Evolutionary conservation across 2,329 filamentous ascomycete species (phyloP).

Genomic region (Macrophomina pseudophaseolina): DNA sequence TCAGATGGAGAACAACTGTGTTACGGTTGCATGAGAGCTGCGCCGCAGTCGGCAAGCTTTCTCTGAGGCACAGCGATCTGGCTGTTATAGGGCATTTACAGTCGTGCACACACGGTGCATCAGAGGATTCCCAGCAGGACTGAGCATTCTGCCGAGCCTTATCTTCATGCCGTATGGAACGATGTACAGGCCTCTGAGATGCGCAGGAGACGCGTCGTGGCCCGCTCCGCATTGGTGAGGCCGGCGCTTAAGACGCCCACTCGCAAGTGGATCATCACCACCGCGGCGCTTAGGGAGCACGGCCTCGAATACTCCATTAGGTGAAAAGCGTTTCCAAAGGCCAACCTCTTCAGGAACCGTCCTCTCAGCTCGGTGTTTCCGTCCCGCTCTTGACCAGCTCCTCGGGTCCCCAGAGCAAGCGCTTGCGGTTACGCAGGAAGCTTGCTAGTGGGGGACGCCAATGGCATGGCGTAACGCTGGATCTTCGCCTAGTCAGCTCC

Average conservation of each 20-base stretch:
- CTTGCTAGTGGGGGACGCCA: slow-evolving; percentile 7
- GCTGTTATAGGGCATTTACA: not conserved
- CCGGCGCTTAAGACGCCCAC: slow-evolving; percentile 16
- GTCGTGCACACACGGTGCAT: not conserved
- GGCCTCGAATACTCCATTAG: slow-evolving; percentile 6
- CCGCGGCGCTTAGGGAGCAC: slow-evolving; percentile 11
- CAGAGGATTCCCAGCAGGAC: not conserved
- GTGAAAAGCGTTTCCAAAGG: not conserved
- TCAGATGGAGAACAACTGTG: slow-evolving; percentile 7
- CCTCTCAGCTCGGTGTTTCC: not conserved
- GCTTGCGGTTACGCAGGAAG: not conserved
- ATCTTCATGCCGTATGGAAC: not conserved
- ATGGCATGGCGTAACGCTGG: slow-evolving; percentile 11
- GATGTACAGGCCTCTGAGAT: slow-evolving; percentile 2
- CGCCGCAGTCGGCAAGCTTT: slow-evolving; percentile 11
- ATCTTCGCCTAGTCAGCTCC: slow-evolving; percentile 3
- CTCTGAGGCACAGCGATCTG: slow-evolving; percentile 10
- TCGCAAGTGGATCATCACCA: slow-evolving; percentile 8
- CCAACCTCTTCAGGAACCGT: slow-evolving; percentile 7
- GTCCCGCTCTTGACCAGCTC: not conserved
- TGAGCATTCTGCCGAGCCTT: not conserved
- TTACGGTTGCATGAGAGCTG: slow-evolving; percentile 26
- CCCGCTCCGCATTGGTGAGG: not conserved
- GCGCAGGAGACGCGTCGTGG: slow-evolving; percentile 8
- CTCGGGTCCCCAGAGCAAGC: slow-evolving; percentile 6